Conservation (phyloP, 257 asterid genomes). For the Cruciata laevipes region DNA sequence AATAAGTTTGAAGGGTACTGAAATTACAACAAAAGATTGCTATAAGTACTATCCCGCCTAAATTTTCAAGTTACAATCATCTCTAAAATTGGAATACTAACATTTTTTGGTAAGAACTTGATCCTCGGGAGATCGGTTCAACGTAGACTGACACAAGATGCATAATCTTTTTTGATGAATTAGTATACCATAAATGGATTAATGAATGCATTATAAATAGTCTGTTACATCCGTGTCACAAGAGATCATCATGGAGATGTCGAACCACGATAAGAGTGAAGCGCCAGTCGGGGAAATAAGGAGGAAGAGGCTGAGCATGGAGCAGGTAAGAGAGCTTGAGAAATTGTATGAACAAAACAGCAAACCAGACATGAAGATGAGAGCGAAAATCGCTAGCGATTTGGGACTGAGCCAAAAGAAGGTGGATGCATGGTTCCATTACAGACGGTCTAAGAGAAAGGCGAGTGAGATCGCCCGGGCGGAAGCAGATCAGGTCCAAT, state of each 20-base stretch:
- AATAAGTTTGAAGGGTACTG: too few species aligned
- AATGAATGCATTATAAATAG: too few species aligned
- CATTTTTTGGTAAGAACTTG: too few species aligned
- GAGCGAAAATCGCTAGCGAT: slow-evolving; percentile 66
- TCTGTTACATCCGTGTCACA: too few species aligned
- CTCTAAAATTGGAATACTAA: too few species aligned
- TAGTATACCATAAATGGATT: too few species aligned
- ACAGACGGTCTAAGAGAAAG: slow-evolving; percentile 78
- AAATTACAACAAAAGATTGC: too few species aligned
- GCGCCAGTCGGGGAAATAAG: slow-evolving; percentile 52
- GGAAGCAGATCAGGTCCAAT: slow-evolving; percentile 7
- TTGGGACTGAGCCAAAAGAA: slow-evolving; percentile 75
- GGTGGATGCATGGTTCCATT: slow-evolving; percentile 83
- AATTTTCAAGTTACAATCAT: too few species aligned
- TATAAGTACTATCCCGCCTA: too few species aligned
- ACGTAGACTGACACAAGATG: too few species aligned
- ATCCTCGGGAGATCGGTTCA: too few species aligned
- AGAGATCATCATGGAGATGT: slow-evolving; percentile 12
- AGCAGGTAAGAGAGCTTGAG: slow-evolving; percentile 81
- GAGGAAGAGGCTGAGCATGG: slow-evolving; percentile 62
- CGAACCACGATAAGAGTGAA: slow-evolving; percentile 28
- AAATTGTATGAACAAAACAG: slow-evolving; percentile 70
- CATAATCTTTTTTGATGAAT: too few species aligned
- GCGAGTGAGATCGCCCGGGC: slow-evolving; percentile 66
- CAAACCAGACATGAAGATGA: slow-evolving; percentile 78